Conservation (phyloP, 2,329 filamentous ascomycete genomes). For the Apiospora arundinis region DNA sequence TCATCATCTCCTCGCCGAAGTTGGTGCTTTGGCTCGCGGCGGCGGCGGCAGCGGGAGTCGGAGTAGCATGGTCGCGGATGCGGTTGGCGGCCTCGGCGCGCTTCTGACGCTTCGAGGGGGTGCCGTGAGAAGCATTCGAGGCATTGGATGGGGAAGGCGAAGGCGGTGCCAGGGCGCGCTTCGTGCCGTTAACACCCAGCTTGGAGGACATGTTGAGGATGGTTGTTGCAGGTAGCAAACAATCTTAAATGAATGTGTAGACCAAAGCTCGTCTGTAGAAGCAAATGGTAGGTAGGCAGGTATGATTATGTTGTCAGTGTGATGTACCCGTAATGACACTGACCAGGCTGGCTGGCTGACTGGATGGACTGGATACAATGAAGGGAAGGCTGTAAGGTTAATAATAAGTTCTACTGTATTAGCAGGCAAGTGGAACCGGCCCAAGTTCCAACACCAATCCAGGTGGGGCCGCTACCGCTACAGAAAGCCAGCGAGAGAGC, state of each 20-base stretch:
- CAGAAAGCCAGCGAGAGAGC: background rate
- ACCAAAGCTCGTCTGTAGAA: background rate
- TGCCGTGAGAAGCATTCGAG: constrained; percentile 53
- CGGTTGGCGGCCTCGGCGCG: constrained; percentile 44
- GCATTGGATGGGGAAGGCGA: constrained; percentile 67
- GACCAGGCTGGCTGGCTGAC: no score
- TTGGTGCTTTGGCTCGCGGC: constrained; percentile 65
- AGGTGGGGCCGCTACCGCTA: background rate
- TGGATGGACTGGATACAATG: background rate
- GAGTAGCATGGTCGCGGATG: constrained; percentile 30
- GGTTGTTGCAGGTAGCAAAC: background rate
- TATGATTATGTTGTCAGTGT: background rate
- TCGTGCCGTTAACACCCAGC: constrained; percentile 58
- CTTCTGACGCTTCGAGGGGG: constrained; percentile 72
- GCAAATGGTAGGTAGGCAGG: background rate
- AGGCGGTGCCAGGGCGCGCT: constrained; percentile 58
- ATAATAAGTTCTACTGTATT: background rate
- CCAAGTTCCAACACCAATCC: no score
- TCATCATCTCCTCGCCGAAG: constrained; percentile 81
- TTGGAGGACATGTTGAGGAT: constrained; percentile 57
- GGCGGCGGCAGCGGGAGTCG: constrained; percentile 42
- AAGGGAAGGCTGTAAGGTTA: background rate
- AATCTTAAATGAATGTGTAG: background rate
- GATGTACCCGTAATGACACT: background rate
- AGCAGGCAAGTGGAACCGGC: background rate